Evolutionary conservation across 2,329 filamentous ascomycete species (phyloP).

Genomic region (Exophiala sp.): DNA sequence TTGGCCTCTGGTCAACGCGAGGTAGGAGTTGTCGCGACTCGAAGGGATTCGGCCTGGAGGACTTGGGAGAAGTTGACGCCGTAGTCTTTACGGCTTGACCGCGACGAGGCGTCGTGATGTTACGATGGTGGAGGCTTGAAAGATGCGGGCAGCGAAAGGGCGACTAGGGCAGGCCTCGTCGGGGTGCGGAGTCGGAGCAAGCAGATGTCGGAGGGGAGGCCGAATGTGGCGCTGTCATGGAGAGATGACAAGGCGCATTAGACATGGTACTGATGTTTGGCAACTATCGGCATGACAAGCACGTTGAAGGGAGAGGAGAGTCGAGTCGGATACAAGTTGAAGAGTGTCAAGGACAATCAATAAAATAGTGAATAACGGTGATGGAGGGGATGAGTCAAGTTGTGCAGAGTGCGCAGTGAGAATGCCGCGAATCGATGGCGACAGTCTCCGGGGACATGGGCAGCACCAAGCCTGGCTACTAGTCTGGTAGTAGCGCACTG

Average conservation of each 20-base stretch:
- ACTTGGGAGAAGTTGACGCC: neutral
- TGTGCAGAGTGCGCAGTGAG: neutral
- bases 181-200: conserved; percentile 11
- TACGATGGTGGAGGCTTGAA: neutral
- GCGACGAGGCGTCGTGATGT: neutral
- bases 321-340: neutral
- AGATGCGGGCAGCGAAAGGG: neutral
- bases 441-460: no score
- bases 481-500: no score
- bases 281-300: no score
- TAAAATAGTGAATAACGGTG: neutral
- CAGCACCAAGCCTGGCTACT: no score
- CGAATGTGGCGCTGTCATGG: conserved; percentile 14
- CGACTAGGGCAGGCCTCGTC: neutral
- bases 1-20: neutral
- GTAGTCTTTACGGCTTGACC: neutral
- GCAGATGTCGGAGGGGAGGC: neutral
- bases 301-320: neutral
- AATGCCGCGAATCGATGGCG: no score
- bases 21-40: neutral
- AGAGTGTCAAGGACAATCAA: no score
- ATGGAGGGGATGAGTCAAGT: neutral
- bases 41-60: neutral
- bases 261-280: neutral
- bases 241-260: neutral